Evolutionary conservation across 345 rosid species (phyloP), one percentile per base, ranked within the genome.

Genomic region (Moricandia arvensis): DNA sequence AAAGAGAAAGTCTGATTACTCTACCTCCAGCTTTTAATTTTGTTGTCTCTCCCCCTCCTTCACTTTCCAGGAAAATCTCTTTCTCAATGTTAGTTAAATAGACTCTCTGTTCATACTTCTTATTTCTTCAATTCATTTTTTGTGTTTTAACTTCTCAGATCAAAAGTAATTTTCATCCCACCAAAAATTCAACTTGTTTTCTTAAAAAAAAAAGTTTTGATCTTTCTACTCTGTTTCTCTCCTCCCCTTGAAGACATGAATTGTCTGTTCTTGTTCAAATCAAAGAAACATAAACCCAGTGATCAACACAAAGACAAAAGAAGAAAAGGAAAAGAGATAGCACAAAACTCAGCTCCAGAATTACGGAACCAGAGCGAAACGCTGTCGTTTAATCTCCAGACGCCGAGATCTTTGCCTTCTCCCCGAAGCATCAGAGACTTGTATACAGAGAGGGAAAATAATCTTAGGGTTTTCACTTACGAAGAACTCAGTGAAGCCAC

Each of bases 401-500:
- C 82, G 11, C 75, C 82, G 13, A 74, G 79, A 43, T 79, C 82
- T 16, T 54, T 79, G 34, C 74, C 90, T 80, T 86, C 92, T 21
- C 82, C 85, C 0, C 84, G 93, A 10, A 75, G 93, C 18, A 89
- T 91, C 73, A 83, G 87, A 0, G 89, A 91, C 41, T 76, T 93
- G 66, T 88, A 89, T 17, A 81, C 80, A 62, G 96, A 88, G 66
- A 91, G 85, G 66, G 89, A 86, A 68, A 85, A 82, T 10, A 87
- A 87, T 24, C 81, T 91, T 77, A 72, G 92, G 71, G 93, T 84
- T 31, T 93, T 91, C 76, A 74, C 88, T n/a, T 87, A 82, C 75
- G 64, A 85, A 10, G 98, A 93, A 84, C 93, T 93, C 43, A 85
- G 80, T 49, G 80, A 82, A 17, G 97, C 97, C 6, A 91, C 98